phyloP scores from a whole-genome alignment of 495 filamentous ascomycete species.

The Neurospora tetraspora region DNA sequence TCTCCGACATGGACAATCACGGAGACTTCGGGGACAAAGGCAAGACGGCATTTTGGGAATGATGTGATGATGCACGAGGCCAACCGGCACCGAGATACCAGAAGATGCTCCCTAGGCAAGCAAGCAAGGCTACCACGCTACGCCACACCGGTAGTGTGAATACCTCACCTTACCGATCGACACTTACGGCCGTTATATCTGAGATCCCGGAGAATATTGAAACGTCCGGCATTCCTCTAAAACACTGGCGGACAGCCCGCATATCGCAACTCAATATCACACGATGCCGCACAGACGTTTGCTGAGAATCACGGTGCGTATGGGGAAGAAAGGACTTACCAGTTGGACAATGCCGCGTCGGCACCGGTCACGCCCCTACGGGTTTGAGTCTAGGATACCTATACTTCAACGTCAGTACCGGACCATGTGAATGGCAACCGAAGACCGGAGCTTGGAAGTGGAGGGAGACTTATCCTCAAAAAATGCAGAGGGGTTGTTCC shows the following conservation, averaged over 20 bases:
- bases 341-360: background rate
- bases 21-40: background rate
- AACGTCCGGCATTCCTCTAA: background rate
- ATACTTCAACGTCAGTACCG: background rate
- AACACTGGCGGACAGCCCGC: background rate
- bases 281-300: background rate
- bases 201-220: background rate
- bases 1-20: background rate
- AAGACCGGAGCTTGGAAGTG: background rate
- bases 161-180: background rate
- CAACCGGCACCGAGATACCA: background rate
- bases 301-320: background rate
- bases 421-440: background rate
- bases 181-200: background rate
- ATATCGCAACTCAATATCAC: background rate
- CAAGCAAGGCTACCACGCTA: background rate
- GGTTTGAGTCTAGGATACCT: background rate
- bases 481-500: conserved; percentile 42
- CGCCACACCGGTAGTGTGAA: background rate
- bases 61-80: background rate
- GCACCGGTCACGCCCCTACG: background rate
- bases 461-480: conserved; percentile 53
- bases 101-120: background rate
- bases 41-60: background rate
- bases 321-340: background rate